Base-by-base conservation (phyloP, 2,329 filamentous ascomycete species). In the Colletotrichum graminicola region DNA sequence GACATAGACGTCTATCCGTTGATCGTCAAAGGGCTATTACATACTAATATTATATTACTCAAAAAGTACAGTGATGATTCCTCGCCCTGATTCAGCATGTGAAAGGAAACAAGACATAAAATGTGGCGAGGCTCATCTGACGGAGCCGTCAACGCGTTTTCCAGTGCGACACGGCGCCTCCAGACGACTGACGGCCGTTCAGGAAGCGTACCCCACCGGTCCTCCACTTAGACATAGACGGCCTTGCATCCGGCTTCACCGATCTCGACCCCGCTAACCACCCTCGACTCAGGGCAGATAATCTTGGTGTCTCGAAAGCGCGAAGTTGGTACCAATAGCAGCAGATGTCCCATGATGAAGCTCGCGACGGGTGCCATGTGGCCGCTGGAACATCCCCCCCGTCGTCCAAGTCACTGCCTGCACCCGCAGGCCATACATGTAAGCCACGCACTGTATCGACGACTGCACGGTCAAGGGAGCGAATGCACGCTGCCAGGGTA, bases 381-480 rank as follows among this genome's bases (percentile, higher is more conserved):
- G 8, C 49, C 26, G 21, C 26, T 32, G 49, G 5, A 16, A 54
- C 16, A 34, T 12, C 7, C 45, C 6, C 16, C 16, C 7, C 41
- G 18, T 3, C 26, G 14, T 51, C 49, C 49, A 32, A 32, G 23
- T 29, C 49, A 16, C 26, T 52, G 23, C 47, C 51, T 21, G 51
- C 55, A 57, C 10, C 34, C 34, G 29, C 34, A 4, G 14, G 12
- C 34, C 59, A 39, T 23, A 51, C 18, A 26, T 49, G 51, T 34
- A n/a, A n/a, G 18, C 32, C n/a, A n/a, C 59, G 29, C 29, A 47
- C 29, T 45, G 29, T 10, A 29, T 32, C 23, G 41, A 49, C 12
- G 49, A 36, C 54, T 68, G 60, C 10, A 54, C 61, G 43, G 29
- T 43, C 21, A 55, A n/a, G 51, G 52, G 41, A 29, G 52, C 7